phyloP scores from a whole-genome alignment of 495 filamentous ascomycete genomes.

The Parathielavia appendiculata region DNA sequence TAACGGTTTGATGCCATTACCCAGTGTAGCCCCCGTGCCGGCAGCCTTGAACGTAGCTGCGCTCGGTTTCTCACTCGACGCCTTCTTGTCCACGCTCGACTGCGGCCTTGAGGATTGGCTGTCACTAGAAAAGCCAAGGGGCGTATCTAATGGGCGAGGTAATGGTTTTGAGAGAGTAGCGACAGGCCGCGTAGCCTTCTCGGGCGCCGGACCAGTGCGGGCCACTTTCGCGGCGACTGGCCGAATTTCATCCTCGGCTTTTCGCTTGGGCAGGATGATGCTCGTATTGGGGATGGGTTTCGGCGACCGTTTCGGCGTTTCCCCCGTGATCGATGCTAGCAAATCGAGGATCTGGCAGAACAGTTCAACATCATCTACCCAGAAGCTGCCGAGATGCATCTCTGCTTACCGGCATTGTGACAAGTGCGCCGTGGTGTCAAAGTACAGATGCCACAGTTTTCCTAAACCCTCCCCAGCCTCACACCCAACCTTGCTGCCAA shows the following conservation, averaged over 20 bases:
- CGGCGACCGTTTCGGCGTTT: constrained; percentile 35
- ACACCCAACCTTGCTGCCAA: constrained; percentile 26
- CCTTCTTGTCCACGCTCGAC: constrained; percentile 7
- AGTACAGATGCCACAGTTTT: constrained; percentile 12
- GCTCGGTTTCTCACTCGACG: constrained; percentile 10
- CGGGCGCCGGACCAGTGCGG: constrained; percentile 23
- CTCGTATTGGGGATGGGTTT: constrained; percentile 27
- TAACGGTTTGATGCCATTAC: constrained; percentile 14
- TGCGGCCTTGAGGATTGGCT: constrained; percentile 2
- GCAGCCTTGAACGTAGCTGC: background rate
- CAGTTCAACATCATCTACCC: constrained; percentile 12
- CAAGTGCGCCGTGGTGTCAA: constrained; percentile 2
- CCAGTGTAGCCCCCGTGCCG: background rate
- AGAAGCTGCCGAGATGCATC: background rate
- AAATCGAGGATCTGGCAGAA: constrained; percentile 46
- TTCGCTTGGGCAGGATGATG: constrained; percentile 41
- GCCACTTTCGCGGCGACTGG: constrained; percentile 28
- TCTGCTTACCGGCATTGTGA: constrained; percentile 29
- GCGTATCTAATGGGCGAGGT: constrained; percentile 16
- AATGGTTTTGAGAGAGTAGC: constrained; percentile 18
- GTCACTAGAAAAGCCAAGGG: background rate
- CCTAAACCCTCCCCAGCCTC: constrained; percentile 30
- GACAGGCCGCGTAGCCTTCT: constrained; percentile 18
- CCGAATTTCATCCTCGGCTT: constrained; percentile 45
- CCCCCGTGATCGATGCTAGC: constrained; percentile 52